phyloP scores from a whole-genome alignment of 805 yeast species.

The Lipomyces mesembrius region DNA sequence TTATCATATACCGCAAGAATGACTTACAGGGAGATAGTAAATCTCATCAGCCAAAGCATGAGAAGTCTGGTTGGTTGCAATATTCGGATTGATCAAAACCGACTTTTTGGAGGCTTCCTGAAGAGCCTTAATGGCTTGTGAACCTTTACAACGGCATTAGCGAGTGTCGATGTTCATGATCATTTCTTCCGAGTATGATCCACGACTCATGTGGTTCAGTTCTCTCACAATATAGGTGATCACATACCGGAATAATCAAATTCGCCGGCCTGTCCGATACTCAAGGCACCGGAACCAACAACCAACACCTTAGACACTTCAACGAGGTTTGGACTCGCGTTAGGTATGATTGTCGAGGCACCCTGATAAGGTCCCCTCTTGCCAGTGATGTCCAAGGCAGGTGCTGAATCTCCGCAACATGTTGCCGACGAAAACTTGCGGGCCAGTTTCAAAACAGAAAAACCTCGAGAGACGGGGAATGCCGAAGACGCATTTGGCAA shows the following conservation, averaged over 20 bases:
- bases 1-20: not conserved
- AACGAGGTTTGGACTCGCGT: constrained; percentile 52
- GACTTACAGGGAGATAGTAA: constrained; percentile 78
- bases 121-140: constrained; percentile 97
- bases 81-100: constrained; percentile 93
- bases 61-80: constrained; percentile 98
- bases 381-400: constrained; percentile 20
- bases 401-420: constrained; percentile 4
- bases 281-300: constrained; percentile 97
- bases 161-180: not conserved
- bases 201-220: not conserved
- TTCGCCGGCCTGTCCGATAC: constrained; percentile 99
- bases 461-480: not conserved
- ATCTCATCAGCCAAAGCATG: constrained; percentile 97
- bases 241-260: constrained; percentile 91
- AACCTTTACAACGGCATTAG: constrained; percentile 50
- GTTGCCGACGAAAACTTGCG: constrained; percentile 13
- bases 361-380: constrained; percentile 31
- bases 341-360: constrained; percentile 30
- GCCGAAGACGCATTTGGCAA: not conserved
- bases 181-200: not conserved
- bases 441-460: not conserved
- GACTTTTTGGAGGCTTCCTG: constrained; percentile 98
- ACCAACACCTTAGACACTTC: constrained; percentile 87
- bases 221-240: not conserved